A percentile compares a stretch with the other conserved stretches of the same genome.
These are phyloP conservation scores for Nemania sp. DNA, from an alignment of 2,329 filamentous ascomycete species.

Conservation along the genomic window DNA sequence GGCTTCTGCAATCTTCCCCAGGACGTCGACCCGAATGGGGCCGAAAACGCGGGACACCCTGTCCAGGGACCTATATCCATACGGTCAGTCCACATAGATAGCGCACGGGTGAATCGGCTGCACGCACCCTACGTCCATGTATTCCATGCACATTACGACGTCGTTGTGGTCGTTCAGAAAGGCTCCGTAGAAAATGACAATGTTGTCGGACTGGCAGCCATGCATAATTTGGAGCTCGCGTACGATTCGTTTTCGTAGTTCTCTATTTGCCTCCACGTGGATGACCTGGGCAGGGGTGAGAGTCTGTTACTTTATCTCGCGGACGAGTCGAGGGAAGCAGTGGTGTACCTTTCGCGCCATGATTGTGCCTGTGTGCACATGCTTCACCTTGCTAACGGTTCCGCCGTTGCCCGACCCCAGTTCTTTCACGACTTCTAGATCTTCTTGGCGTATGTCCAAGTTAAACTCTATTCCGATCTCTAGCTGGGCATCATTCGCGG, in stretches of 20 bases:
- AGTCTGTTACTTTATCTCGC: background rate
- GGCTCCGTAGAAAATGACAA: slow-evolving; percentile 96
- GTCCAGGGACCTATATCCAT: slow-evolving; percentile 74
- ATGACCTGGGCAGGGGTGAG: slow-evolving; percentile 69
- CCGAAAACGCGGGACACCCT: slow-evolving; percentile 93
- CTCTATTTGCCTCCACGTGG: slow-evolving; percentile 96
- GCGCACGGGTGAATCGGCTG: background rate
- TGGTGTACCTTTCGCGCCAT: slow-evolving; percentile 95
- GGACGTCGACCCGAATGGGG: slow-evolving; percentile 90
- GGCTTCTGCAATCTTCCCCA: slow-evolving; percentile 96
- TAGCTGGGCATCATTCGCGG: slow-evolving; percentile 63
- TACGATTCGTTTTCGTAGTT: slow-evolving; percentile 95
- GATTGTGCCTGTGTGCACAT: slow-evolving; percentile 89
- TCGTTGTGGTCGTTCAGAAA: slow-evolving; percentile 97
- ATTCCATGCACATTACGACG: slow-evolving; percentile 99
- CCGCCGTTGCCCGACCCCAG: slow-evolving; percentile 95
- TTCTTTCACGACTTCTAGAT: slow-evolving; percentile 91
- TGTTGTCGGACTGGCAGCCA: slow-evolving; percentile 94
- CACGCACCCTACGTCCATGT: slow-evolving; percentile 96
- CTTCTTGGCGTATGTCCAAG: slow-evolving; percentile 86
- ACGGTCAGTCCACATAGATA: slow-evolving; percentile 31
- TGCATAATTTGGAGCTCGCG: slow-evolving; percentile 98
- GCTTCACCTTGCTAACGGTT: slow-evolving; percentile 96
- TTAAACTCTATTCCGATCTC: slow-evolving; percentile 99
- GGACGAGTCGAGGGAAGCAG: background rate